phyloP scores from a whole-genome alignment of 352 stramenopile species.

The Globisporangium emineosum region DNA sequence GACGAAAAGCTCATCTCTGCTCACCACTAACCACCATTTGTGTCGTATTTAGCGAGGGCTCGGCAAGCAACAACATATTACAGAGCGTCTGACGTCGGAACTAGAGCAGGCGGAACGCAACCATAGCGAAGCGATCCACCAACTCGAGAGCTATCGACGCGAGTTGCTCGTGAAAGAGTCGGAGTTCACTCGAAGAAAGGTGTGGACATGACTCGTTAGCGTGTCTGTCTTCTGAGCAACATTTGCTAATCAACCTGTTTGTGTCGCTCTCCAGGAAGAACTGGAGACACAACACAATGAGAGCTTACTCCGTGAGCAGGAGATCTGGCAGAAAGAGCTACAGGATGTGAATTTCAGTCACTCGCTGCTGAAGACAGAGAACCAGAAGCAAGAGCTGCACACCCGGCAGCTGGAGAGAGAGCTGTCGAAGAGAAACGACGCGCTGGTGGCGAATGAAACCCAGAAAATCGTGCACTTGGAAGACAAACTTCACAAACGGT shows the following conservation, averaged over 20 bases:
- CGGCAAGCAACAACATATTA: constrained; percentile 12
- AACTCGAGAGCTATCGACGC: constrained; percentile 40
- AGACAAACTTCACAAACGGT: constrained; percentile 42
- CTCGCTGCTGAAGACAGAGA: constrained; percentile 44
- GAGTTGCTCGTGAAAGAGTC: constrained; percentile 31
- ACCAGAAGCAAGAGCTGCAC: constrained; percentile 54
- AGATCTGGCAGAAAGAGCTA: constrained; percentile 59
- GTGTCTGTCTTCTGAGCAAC: too few species aligned
- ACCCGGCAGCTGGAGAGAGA: constrained; percentile 64
- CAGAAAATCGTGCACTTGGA: constrained; percentile 39
- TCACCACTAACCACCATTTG: not conserved
- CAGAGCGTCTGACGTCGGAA: constrained; percentile 20
- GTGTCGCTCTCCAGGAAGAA: constrained; percentile 15
- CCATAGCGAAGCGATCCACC: constrained; percentile 27
- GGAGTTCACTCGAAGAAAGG: constrained; percentile 26
- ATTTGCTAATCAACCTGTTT: too few species aligned
- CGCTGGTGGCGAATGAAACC: constrained; percentile 38
- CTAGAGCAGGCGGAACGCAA: constrained; percentile 26
- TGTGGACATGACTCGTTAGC: not conserved
- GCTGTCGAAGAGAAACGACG: constrained; percentile 46
- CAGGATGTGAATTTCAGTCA: constrained; percentile 49
- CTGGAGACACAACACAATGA: constrained; percentile 32
- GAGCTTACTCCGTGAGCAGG: constrained; percentile 42
- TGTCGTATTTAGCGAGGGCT: constrained; percentile 20
- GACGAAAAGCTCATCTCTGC: not conserved